Conservation (phyloP, 1,139 yeast genomes). For the Yamadazyma trypodendri region DNA sequence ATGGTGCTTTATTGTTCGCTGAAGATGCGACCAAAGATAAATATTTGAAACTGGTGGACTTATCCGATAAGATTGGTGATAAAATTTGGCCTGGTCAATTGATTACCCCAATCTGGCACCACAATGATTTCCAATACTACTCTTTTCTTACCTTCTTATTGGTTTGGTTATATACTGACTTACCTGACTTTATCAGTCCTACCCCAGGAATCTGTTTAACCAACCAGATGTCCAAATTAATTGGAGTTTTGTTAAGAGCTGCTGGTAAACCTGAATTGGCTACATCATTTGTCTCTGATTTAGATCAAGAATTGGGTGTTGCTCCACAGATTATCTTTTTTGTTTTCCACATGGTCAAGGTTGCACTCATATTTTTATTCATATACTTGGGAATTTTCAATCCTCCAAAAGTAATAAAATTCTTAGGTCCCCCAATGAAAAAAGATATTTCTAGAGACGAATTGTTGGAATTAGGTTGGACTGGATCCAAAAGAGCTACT, state of each 20-base stretch:
- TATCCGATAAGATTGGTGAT: slow-evolving; percentile 50
- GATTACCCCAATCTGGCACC: slow-evolving; percentile 77
- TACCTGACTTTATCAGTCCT: slow-evolving; percentile 85
- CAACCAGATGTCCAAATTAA: slow-evolving; percentile 42
- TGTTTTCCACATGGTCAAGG: slow-evolving; percentile 65
- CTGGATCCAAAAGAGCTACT: slow-evolving; percentile 77
- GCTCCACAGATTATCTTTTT: slow-evolving; percentile 70
- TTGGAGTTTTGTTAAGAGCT: slow-evolving; percentile 32
- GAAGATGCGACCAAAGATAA: slow-evolving; percentile 51
- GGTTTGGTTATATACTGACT: slow-evolving; percentile 86
- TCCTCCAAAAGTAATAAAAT: slow-evolving; percentile 48
- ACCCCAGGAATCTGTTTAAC: slow-evolving; percentile 89
- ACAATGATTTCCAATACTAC: slow-evolving; percentile 48
- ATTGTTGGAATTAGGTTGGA: slow-evolving; percentile 81
- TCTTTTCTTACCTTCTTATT: slow-evolving; percentile 46
- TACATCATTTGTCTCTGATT: slow-evolving; percentile 46
- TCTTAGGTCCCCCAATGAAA: slow-evolving; percentile 27
- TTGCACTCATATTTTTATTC: slow-evolving; percentile 52
- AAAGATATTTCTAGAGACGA: slow-evolving; percentile 50
- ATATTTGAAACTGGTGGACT: slow-evolving; percentile 44
- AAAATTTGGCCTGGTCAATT: slow-evolving; percentile 89
- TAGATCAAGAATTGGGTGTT: slow-evolving; percentile 35
- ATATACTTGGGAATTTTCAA: slow-evolving; percentile 73
- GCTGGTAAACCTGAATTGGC: slow-evolving; percentile 41
- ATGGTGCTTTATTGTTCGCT: slow-evolving; percentile 75